phyloP scores from a whole-genome alignment of 495 filamentous ascomycete genomes.

The Xylaria telfairii region DNA sequence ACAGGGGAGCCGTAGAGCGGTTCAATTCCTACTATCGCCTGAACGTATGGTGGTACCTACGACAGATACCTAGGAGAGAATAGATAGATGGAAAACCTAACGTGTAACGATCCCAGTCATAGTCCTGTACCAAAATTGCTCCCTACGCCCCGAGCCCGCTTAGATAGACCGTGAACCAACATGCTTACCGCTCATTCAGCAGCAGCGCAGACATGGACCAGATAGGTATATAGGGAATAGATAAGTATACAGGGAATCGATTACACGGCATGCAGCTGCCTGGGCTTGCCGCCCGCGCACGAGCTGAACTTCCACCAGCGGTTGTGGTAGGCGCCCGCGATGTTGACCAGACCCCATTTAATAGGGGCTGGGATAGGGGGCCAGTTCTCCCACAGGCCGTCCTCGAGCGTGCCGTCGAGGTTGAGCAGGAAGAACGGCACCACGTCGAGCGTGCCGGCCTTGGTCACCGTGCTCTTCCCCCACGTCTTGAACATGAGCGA shows the following conservation, averaged over 20 bases:
- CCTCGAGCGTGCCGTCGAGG: slow-evolving; percentile 59
- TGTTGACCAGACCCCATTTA: slow-evolving; percentile 53
- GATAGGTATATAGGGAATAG: neutral
- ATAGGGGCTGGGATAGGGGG: slow-evolving; percentile 56
- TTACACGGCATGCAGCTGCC: slow-evolving; percentile 48
- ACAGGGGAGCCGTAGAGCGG: slow-evolving; percentile 11
- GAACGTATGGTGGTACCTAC: neutral
- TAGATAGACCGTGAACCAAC: too few relatives aligned
- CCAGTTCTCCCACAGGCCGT: slow-evolving; percentile 59
- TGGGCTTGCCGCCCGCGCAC: slow-evolving; percentile 50
- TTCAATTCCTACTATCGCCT: neutral
- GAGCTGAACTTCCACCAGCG: slow-evolving; percentile 62
- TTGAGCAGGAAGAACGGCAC: slow-evolving; percentile 65
- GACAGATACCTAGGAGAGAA: too few relatives aligned
- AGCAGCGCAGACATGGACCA: neutral
- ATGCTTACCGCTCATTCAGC: neutral
- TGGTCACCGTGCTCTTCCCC: slow-evolving; percentile 58
- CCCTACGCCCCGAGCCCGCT: neutral
- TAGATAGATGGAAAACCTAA: neutral
- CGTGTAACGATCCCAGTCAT: neutral
- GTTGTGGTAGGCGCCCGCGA: slow-evolving; percentile 50
- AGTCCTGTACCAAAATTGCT: neutral
- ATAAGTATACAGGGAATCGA: neutral
- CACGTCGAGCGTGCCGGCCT: slow-evolving; percentile 55
- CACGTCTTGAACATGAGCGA: slow-evolving; percentile 47